These are phyloP conservation scores for Graphiopsis chlorocephala DNA, from an alignment of 2,329 filamentous ascomycete species.

Conservation along the genomic window DNA sequence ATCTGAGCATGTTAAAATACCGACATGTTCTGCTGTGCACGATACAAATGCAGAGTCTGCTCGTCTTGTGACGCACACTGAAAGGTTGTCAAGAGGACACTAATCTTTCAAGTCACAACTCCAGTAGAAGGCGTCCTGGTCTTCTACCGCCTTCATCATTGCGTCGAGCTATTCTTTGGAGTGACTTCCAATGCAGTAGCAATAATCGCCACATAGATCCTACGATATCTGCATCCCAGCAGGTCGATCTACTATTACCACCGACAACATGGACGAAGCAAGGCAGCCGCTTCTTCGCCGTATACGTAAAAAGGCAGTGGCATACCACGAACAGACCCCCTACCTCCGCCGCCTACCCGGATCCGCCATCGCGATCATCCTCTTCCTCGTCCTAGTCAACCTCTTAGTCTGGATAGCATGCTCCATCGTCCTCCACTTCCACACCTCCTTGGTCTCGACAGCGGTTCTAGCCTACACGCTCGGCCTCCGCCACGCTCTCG, in stretches of 20 bases:
- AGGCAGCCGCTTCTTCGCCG: not conserved
- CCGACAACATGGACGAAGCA: conserved; percentile 5
- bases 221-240: not conserved
- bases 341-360: conserved; percentile 57
- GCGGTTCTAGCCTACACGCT: conserved; percentile 84
- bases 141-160: too few species aligned
- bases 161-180: not conserved
- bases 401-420: conserved; percentile 57
- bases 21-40: not conserved
- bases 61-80: not conserved
- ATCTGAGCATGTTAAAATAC: not conserved
- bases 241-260: too few species aligned
- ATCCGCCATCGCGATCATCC: conserved; percentile 56
- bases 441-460: conserved; percentile 65
- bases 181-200: not conserved
- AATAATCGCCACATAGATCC: not conserved
- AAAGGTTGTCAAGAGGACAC: too few species aligned
- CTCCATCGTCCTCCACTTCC: conserved; percentile 52
- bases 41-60: not conserved
- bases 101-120: too few species aligned
- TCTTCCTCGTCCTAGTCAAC: conserved; percentile 54
- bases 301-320: conserved; percentile 21
- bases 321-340: conserved; percentile 52
- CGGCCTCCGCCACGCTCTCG: conserved; percentile 89
- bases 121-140: too few species aligned